A percentile compares a stretch with the other conserved stretches of the same genome.
phyloP scores from a whole-genome alignment of 2,329 filamentous ascomycete species.

The Fusarium beomiforme region DNA sequence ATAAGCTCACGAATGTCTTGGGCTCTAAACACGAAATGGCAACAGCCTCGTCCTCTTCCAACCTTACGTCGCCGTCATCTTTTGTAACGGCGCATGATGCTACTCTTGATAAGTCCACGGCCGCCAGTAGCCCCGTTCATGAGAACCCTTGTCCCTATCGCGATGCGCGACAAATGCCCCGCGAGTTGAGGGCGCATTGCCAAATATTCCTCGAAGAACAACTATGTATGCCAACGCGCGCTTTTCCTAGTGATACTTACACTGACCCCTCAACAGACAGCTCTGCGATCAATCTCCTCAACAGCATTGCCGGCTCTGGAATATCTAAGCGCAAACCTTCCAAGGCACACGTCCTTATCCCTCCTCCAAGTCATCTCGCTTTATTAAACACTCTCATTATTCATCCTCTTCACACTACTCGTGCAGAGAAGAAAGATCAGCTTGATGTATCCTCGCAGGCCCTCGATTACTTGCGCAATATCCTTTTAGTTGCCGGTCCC shows the following conservation, averaged over 20 bases:
- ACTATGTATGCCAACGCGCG: constrained; percentile 62
- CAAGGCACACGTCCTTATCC: constrained; percentile 65
- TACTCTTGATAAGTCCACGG: constrained; percentile 45
- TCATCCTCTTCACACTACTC: constrained; percentile 82
- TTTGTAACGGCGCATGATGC: constrained; percentile 50
- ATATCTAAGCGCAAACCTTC: constrained; percentile 43
- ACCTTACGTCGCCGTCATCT: constrained; percentile 47
- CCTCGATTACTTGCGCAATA: constrained; percentile 74
- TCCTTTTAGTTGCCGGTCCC: constrained; percentile 73
- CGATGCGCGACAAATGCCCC: constrained; percentile 65
- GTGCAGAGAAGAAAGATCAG: constrained; percentile 69
- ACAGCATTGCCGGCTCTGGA: constrained; percentile 68
- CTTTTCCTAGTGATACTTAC: not conserved
- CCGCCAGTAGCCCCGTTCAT: constrained; percentile 50
- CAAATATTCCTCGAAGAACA: constrained; percentile 80
- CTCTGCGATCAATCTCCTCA: constrained; percentile 70
- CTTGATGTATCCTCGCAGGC: constrained; percentile 72
- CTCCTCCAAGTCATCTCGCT: constrained; percentile 77
- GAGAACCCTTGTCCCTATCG: constrained; percentile 57
- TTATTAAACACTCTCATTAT: constrained; percentile 84
- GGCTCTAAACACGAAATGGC: constrained; percentile 33
- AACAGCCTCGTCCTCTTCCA: constrained; percentile 33
- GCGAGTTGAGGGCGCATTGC: constrained; percentile 72
- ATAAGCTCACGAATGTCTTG: constrained; percentile 22
- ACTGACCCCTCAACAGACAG: constrained; percentile 38